Evolutionary conservation across 495 filamentous ascomycete species (phyloP).

Genomic region (Xylaria acuta): DNA sequence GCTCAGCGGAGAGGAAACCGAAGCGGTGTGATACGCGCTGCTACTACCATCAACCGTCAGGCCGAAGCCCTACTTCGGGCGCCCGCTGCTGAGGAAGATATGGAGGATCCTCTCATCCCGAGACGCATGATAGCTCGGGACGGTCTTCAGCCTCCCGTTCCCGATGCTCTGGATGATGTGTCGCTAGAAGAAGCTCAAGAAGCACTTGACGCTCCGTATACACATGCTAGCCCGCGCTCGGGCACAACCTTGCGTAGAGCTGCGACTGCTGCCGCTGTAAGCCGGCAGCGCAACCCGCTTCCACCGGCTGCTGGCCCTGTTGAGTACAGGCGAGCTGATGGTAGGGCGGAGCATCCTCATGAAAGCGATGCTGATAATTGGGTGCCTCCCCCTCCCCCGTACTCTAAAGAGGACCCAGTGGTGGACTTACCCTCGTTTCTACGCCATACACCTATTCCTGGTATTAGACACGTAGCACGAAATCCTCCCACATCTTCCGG

Average conservation of each 20-base stretch:
- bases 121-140: slow-evolving; percentile 44
- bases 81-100: slow-evolving; percentile 48
- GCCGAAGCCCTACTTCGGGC: slow-evolving; percentile 52
- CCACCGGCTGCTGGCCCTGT: slow-evolving; percentile 46
- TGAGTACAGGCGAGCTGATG: slow-evolving; percentile 65
- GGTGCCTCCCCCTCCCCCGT: slow-evolving; percentile 92
- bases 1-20: slow-evolving; percentile 58
- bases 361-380: slow-evolving; percentile 92
- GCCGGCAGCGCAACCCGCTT: slow-evolving; percentile 64
- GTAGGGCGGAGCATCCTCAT: slow-evolving; percentile 73
- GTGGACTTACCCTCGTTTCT: slow-evolving; percentile 57
- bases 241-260: slow-evolving; percentile 77
- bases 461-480: slow-evolving; percentile 12
- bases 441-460: slow-evolving; percentile 43
- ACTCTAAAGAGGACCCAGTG: slow-evolving; percentile 71
- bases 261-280: slow-evolving; percentile 77
- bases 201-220: slow-evolving; percentile 72
- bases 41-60: slow-evolving; percentile 44
- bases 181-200: slow-evolving; percentile 60
- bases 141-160: slow-evolving; percentile 3
- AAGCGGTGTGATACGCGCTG: slow-evolving; percentile 44
- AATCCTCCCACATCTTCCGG: slow-evolving; percentile 23
- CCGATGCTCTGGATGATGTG: slow-evolving; percentile 36
- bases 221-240: slow-evolving; percentile 79
- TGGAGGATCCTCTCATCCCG: slow-evolving; percentile 51